Percentiles rank a stretch among this genome's conserved stretches.
Conservation (phyloP, 2,329 filamentous ascomycete genomes). For the Fonsecaea erecta region DNA sequence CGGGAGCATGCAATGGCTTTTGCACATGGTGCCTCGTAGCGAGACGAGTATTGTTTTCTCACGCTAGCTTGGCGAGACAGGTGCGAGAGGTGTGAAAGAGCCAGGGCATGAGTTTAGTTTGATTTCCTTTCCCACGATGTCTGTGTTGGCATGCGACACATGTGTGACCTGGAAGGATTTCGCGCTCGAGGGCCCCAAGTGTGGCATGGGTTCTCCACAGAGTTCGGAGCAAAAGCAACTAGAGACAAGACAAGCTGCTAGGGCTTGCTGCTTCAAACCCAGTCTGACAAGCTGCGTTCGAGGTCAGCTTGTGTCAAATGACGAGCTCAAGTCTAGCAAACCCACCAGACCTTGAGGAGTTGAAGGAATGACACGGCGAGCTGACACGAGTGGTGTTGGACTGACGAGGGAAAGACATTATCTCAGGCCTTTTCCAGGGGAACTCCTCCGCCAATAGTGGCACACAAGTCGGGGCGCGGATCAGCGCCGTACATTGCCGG, state of each 20-base stretch:
- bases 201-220: slow-evolving; percentile 1
- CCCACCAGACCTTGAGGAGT: not conserved
- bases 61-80: slow-evolving; percentile 20
- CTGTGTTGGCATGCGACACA: slow-evolving; percentile 12
- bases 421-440: not conserved
- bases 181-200: not conserved
- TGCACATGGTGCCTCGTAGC: slow-evolving; percentile 14
- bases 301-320: not conserved
- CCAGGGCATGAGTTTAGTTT: slow-evolving; percentile 8
- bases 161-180: not conserved
- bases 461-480: slow-evolving; percentile 5
- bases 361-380: not conserved
- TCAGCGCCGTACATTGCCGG: slow-evolving; percentile 7
- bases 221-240: not conserved
- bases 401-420: slow-evolving; percentile 5
- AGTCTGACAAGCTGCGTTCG: not conserved
- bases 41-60: slow-evolving; percentile 21
- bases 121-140: not conserved
- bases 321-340: not conserved
- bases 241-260: not conserved
- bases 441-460: not conserved
- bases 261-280: not conserved
- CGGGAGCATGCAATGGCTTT: slow-evolving; percentile 10
- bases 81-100: slow-evolving; percentile 8
- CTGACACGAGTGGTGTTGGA: not conserved